phyloP scores from a whole-genome alignment of 164 flowering plant genomes.

The Platanus orientalis region DNA sequence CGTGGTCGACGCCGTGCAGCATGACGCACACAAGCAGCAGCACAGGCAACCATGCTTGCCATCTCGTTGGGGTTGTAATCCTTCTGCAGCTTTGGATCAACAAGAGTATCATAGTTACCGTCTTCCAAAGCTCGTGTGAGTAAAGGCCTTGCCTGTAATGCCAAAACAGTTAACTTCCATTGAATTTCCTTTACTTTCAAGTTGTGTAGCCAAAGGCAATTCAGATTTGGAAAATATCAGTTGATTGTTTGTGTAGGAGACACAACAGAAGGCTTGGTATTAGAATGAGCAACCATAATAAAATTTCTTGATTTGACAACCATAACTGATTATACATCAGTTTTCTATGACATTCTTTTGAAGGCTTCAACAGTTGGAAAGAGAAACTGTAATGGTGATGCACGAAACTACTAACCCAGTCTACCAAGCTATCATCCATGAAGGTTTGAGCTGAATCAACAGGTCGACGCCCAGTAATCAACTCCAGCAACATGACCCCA shows the following conservation, averaged over 20 bases:
- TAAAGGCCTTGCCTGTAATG: conserved; percentile 76
- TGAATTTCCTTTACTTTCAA: background rate
- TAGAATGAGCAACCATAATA: no score
- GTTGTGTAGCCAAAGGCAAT: background rate
- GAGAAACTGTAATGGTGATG: background rate
- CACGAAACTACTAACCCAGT: conserved; percentile 63
- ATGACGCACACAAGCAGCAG: conserved; percentile 89
- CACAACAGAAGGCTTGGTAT: no score
- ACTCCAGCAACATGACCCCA: conserved; percentile 90
- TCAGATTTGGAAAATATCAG: background rate
- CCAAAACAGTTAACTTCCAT: conserved; percentile 8
- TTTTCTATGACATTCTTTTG: no score
- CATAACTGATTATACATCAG: no score
- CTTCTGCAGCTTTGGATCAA: conserved; percentile 51
- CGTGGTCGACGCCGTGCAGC: conserved; percentile 81
- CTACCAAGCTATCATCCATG: conserved; percentile 83
- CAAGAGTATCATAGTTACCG: conserved; percentile 57
- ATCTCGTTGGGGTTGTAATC: conserved; percentile 57
- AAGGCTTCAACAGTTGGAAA: no score
- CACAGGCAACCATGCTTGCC: conserved; percentile 85
- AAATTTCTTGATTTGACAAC: no score
- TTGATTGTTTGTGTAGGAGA: no score
- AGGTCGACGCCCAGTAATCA: conserved; percentile 86
- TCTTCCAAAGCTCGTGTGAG: conserved; percentile 70
- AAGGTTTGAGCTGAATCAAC: conserved; percentile 46